phyloP scores from a whole-genome alignment of 1,284 basidiomycete species.

The Melampsora americana region DNA sequence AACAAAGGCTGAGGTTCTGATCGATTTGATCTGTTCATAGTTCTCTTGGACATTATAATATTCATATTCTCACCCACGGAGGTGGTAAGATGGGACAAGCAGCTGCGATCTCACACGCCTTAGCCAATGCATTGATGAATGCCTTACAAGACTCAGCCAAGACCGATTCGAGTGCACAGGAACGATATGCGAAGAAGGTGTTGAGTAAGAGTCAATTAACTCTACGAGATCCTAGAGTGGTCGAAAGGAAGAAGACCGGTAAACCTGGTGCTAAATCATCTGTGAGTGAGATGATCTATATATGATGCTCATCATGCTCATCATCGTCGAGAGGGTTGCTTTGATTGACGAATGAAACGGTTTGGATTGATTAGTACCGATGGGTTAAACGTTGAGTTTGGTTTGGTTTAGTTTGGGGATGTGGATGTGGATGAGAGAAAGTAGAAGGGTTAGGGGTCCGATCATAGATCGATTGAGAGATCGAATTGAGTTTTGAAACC shows the following conservation, averaged over 20 bases:
- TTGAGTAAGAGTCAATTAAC: constrained; percentile 26
- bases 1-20: too few relatives aligned
- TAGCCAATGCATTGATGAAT: constrained; percentile 10
- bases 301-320: background rate
- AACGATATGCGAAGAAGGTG: constrained; percentile 19
- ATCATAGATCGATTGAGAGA: too few relatives aligned
- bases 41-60: constrained; percentile 28
- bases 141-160: constrained; percentile 14
- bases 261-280: constrained; percentile 42
- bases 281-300: background rate
- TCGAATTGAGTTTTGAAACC: too few relatives aligned
- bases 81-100: constrained; percentile 40
- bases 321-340: background rate
- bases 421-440: background rate
- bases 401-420: too few relatives aligned
- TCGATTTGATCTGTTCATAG: too few relatives aligned
- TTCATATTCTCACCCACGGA: constrained; percentile 23
- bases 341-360: too few relatives aligned
- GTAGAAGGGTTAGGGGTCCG: too few relatives aligned
- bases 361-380: constrained; percentile 43
- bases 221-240: constrained; percentile 33
- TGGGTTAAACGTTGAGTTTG: constrained; percentile 32
- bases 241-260: constrained; percentile 34
- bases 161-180: constrained; percentile 14
- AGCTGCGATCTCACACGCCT: constrained; percentile 17